Base-by-base conservation (phyloP, 257 asterid genomes). In the Ophiorrhiza pumila region DNA sequence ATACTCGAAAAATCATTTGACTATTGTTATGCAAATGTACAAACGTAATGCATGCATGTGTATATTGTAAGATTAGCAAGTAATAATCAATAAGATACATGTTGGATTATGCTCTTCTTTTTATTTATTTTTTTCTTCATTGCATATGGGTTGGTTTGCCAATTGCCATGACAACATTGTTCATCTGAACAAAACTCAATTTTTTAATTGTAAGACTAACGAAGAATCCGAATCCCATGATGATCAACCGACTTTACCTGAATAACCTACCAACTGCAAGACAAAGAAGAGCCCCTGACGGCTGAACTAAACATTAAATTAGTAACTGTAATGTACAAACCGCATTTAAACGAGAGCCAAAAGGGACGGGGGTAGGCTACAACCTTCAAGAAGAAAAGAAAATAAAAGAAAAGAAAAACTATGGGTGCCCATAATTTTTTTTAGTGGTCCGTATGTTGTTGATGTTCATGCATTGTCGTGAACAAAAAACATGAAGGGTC, bases 181-280 rank as follows among this genome's bases (percentile, higher is more conserved):
- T 8, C 70, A 65, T 39, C 29, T 12, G 37, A 34, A 20, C 45
- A 10, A 2, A n/a, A 65, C n/a, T 6, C 62, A 46, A 35, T 66
- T 49, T 60, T 68, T 74, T 64, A 78, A 76, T 65, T 62, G 76
- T 57, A 56, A n/a, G n/a, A n/a, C n/a, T n/a, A n/a, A n/a, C n/a
- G n/a, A n/a, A n/a, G n/a, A n/a, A n/a, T n/a, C n/a, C n/a, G n/a
- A n/a, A 67, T 34, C 42, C 62, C n/a, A 50, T 23, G 68, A 66
- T 71, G 77, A 73, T 10, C 72, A 84, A 82, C 91, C 81, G 79
- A 83, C 91, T 80, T 52, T 82, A 89, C 87, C 94, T 74, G 88
- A 88, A 88, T 82, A 86, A 90, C 83, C 96, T 85, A 76, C 88
- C 92, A 80, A 88, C 83, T 65, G 83, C 67, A 79, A 52, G 78